phyloP scores from a whole-genome alignment of 352 stramenopile genomes.

The Globisporangium radiosum region DNA sequence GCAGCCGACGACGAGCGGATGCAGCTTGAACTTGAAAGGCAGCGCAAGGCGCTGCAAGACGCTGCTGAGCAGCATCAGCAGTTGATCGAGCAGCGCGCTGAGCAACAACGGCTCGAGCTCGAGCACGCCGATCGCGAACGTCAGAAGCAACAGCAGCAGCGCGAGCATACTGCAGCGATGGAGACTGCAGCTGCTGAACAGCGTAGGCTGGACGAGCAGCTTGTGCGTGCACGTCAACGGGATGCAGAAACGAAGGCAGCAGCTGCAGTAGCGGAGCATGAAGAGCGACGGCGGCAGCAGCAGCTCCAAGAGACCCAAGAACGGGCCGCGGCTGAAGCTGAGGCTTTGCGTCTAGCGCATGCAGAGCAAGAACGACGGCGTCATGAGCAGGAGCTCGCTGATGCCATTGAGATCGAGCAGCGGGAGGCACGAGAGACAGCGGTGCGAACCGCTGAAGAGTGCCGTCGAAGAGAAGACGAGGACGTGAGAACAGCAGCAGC shows the following conservation, averaged over 20 bases:
- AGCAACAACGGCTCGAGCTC: conserved; percentile 1
- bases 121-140: conserved; percentile 17
- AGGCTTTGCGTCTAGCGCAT: no score
- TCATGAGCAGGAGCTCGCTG: neutral
- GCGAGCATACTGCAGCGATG: no score
- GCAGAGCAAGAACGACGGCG: conserved; percentile 4
- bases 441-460: neutral
- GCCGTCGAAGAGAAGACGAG: neutral
- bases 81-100: conserved; percentile 12
- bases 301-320: no score
- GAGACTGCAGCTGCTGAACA: conserved; percentile 23
- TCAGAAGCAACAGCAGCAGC: neutral
- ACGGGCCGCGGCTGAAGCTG: no score
- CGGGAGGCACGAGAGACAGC: neutral
- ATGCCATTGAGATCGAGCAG: neutral
- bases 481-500: neutral
- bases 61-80: conserved; percentile 21
- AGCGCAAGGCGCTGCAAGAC: conserved; percentile 29
- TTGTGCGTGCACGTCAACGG: no score
- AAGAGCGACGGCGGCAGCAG: conserved; percentile 11
- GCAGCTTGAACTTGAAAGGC: conserved; percentile 25
- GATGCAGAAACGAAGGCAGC: no score
- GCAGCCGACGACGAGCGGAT: conserved; percentile 26
- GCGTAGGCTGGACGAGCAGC: conserved; percentile 12
- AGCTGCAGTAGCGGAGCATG: conserved; percentile 12